Percentiles rank a stretch among this genome's conserved stretches.
These are phyloP conservation scores for Fusarium sterilihyphosum DNA, from an alignment of 2,329 filamentous ascomycete genomes.

Conservation along the genomic window DNA sequence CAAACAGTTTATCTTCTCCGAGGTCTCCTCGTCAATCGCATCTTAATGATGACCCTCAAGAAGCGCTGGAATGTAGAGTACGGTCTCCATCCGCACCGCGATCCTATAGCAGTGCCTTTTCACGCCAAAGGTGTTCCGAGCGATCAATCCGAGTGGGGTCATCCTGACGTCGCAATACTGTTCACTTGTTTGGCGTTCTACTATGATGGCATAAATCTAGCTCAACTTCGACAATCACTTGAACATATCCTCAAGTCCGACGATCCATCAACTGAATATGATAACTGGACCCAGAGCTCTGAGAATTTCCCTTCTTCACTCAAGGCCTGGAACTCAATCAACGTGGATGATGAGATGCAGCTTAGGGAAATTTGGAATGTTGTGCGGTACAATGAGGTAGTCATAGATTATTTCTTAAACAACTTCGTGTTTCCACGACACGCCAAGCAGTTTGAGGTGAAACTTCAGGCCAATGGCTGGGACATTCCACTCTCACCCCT, in stretches of 20 bases:
- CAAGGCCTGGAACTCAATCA: constrained; percentile 66
- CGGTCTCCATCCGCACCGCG: constrained; percentile 64
- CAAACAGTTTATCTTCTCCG: constrained; percentile 64
- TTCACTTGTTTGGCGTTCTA: constrained; percentile 76
- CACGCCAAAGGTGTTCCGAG: constrained; percentile 63
- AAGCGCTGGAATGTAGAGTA: constrained; percentile 77
- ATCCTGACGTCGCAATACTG: constrained; percentile 73
- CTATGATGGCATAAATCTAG: constrained; percentile 63
- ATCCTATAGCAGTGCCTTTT: constrained; percentile 67
- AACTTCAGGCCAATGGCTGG: constrained; percentile 74
- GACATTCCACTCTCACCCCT: constrained; percentile 65
- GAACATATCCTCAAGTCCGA: constrained; percentile 63
- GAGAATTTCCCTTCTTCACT: constrained; percentile 59
- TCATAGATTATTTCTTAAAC: constrained; percentile 70
- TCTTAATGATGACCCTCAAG: constrained; percentile 67
- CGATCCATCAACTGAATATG: constrained; percentile 67
- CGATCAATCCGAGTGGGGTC: constrained; percentile 72
- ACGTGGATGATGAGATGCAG: constrained; percentile 66
- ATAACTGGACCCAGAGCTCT: constrained; percentile 58
- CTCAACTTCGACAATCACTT: constrained; percentile 62
- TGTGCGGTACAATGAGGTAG: constrained; percentile 59
- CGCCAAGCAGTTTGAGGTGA: constrained; percentile 71
- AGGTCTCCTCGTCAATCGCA: constrained; percentile 68
- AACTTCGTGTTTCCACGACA: constrained; percentile 73
- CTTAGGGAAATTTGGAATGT: constrained; percentile 62